A percentile compares a stretch with the other conserved stretches of the same genome.
Evolutionary conservation across 371 early-diverging fungal species (phyloP).

Genomic region (Chytridium lagenaria): DNA sequence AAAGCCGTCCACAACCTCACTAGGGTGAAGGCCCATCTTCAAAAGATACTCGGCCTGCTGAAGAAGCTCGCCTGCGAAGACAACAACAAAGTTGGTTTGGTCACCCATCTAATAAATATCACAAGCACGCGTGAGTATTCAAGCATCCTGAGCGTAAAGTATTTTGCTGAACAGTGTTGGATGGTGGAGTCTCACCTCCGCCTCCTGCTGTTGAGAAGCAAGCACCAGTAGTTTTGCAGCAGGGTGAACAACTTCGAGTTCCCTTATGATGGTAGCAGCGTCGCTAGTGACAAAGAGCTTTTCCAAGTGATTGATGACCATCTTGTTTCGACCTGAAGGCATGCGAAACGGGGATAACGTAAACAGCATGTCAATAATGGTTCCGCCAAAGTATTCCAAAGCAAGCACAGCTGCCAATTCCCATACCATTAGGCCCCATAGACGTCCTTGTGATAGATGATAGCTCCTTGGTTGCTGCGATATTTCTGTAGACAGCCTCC

Average conservation of each 20-base stretch:
- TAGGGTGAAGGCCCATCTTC: slow-evolving; percentile 92
- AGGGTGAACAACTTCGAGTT: slow-evolving; percentile 98
- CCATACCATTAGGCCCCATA: slow-evolving; percentile 92
- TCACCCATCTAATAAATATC: slow-evolving; percentile 76
- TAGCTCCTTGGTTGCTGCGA: slow-evolving; percentile 90
- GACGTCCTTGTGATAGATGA: slow-evolving; percentile 92
- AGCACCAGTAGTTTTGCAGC: slow-evolving; percentile 96
- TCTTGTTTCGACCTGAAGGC: slow-evolving; percentile 95
- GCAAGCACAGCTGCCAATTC: too few relatives aligned
- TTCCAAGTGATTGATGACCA: slow-evolving; percentile 98
- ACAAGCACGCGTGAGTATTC: neutral
- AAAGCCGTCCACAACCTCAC: slow-evolving; percentile 94
- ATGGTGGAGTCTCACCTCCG: slow-evolving; percentile 70
- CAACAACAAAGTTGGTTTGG: slow-evolving; percentile 92
- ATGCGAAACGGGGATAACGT: neutral
- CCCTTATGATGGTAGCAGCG: slow-evolving; percentile 98
- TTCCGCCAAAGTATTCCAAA: slow-evolving; percentile 2
- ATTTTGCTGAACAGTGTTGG: too few relatives aligned
- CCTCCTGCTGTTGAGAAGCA: slow-evolving; percentile 98
- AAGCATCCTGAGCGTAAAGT: neutral
- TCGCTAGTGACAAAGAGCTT: slow-evolving; percentile 99
- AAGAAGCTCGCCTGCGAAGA: slow-evolving; percentile 94
- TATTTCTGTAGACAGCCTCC: slow-evolving; percentile 94
- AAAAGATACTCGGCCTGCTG: slow-evolving; percentile 92
- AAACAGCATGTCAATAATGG: neutral